Conservation (phyloP, 1,139 yeast species). For the Magnusiomyces suaveolens region DNA sequence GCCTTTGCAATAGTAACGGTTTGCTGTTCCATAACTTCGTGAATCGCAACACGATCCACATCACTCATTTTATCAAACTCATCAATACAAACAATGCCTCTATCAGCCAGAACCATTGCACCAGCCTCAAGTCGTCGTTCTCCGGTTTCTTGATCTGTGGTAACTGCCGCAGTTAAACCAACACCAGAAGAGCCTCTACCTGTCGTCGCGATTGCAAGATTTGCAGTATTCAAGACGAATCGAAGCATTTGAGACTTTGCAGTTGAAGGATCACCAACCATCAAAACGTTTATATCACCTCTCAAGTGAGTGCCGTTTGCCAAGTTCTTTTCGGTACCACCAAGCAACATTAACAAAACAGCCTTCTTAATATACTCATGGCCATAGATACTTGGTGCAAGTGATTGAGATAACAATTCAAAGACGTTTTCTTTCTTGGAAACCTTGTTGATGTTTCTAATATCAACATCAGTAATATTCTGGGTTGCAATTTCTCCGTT, state of each 20-base stretch:
- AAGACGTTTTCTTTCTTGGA: constrained; percentile 63
- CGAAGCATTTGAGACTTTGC: constrained; percentile 94
- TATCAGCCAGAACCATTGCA: constrained; percentile 97
- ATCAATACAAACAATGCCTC: constrained; percentile 96
- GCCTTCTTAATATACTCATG: constrained; percentile 88
- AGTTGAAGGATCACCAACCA: constrained; percentile 99
- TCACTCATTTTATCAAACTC: constrained; percentile 98
- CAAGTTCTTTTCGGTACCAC: constrained; percentile 90
- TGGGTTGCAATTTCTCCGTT: constrained; percentile 77
- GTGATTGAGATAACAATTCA: constrained; percentile 68
- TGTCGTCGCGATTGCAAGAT: constrained; percentile 94
- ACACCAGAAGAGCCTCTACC: constrained; percentile 99
- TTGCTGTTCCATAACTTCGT: constrained; percentile 99
- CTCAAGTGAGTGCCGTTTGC: constrained; percentile 94
- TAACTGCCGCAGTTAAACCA: constrained; percentile 98
- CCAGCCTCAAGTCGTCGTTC: constrained; percentile 97
- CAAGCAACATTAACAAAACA: constrained; percentile 77
- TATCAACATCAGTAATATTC: constrained; percentile 68
- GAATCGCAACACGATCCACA: constrained; percentile 93
- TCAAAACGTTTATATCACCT: constrained; percentile 89
- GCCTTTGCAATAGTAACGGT: constrained; percentile 98
- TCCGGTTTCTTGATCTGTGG: constrained; percentile 93
- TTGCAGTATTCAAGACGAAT: constrained; percentile 88
- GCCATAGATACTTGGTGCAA: constrained; percentile 95
- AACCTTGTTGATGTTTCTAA: constrained; percentile 74